Evolutionary conservation across 2,329 filamentous ascomycete genomes (phyloP), one percentile per base, ranked within the genome.

Genomic region (Diaporthe amygdali): DNA sequence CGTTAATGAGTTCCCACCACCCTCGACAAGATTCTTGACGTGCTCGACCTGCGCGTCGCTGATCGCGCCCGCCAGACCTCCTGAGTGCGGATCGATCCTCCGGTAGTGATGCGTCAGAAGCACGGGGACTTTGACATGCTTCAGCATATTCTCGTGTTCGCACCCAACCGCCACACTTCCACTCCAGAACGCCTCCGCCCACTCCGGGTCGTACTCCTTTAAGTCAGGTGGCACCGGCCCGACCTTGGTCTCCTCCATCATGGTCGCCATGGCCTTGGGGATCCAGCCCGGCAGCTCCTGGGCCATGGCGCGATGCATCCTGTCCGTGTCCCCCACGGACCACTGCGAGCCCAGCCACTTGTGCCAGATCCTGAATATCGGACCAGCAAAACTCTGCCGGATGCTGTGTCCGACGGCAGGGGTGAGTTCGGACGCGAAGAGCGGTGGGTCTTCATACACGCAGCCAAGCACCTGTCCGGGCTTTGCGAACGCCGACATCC

Each of bases 321-420:
- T 72, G n/a, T 56, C 70, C 32, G 39, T 32, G 70, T 72, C 41
- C 22, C 64, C 72, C 14, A 74, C 66, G 27, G 74, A 64, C 74
- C 72, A 74, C 66, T 74, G 74, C 30, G 74, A 20, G 64, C 74
- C 72, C 7, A 74, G 68, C 74, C 74, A 74, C 70, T 73, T 72
- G 61, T 56, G 64, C 74, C 74, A 73, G 64, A 71, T 41, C 15
- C 32, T 41, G 66, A 74, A 74, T 37, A 74, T 39, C 27, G 74
- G 72, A 7, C 61, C 74, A 9, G 70, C 72, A 10, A 72, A 64
- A 12, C 55, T 49, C 63, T 73, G 70, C 14, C 70, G 27, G 9
- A 74, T 37, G 8, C 66, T 51, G 44, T 74, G 74, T 7, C 74
- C 74, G 12, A 74, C 32, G 14, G 74, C 72, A 1, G 74, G 74